These are phyloP conservation scores for Jatropha curcas DNA, from an alignment of 345 rosid genomes.

Conservation along the genomic window DNA sequence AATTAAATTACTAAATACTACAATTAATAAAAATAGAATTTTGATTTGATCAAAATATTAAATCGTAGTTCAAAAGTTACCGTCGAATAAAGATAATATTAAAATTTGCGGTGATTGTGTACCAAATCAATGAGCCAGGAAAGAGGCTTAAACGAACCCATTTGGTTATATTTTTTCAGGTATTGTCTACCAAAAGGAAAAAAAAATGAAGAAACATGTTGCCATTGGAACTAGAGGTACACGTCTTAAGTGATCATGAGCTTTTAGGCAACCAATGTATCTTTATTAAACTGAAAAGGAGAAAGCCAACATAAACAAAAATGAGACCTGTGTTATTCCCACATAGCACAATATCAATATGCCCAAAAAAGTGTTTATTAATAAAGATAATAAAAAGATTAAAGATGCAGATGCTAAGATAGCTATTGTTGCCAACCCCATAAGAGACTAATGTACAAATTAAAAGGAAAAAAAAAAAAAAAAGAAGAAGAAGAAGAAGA, in stretches of 20 bases:
- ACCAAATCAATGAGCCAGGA: not conserved
- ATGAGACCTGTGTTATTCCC: not conserved
- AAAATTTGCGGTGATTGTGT: too few species aligned
- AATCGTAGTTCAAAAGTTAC: too few species aligned
- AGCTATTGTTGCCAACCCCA: constrained; percentile 9
- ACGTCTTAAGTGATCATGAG: constrained; percentile 13
- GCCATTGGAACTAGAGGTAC: not conserved
- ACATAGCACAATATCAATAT: not conserved
- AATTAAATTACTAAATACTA: too few species aligned
- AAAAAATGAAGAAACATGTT: not conserved
- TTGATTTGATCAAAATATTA: too few species aligned
- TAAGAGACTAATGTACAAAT: too few species aligned
- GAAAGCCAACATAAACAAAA: not conserved
- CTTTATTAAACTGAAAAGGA: constrained; percentile 11
- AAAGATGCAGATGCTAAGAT: constrained; percentile 27
- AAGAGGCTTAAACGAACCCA: not conserved
- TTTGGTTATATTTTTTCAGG: not conserved
- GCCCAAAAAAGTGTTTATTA: constrained; percentile 2
- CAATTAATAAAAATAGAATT: too few species aligned
- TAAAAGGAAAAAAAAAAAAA: too few species aligned
- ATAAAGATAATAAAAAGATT: not conserved
- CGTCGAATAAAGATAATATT: too few species aligned
- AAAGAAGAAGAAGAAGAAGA: not conserved
- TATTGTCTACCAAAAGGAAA: not conserved
- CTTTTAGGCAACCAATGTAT: constrained; percentile 25